A percentile compares a stretch with the other conserved stretches of the same genome.
phyloP scores from a whole-genome alignment of 139 green algal species.

The Coccomyxa sp. region DNA sequence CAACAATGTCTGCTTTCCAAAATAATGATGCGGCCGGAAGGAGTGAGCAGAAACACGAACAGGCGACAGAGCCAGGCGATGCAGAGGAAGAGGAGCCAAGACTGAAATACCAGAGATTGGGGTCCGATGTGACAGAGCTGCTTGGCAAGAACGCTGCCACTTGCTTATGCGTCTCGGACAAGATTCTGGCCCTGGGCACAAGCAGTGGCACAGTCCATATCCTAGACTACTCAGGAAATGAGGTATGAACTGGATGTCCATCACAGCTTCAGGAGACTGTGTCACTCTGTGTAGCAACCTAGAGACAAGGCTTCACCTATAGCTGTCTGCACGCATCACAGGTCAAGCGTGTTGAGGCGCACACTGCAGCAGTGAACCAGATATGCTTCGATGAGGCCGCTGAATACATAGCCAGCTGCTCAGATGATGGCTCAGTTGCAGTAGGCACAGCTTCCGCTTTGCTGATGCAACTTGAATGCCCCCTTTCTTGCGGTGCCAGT shows the following conservation, averaged over 20 bases:
- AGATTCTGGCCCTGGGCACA: constrained; percentile 85
- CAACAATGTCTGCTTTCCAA: too few relatives aligned
- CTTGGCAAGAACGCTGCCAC: constrained; percentile 31
- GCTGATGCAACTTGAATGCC: neutral
- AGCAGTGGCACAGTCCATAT: constrained; percentile 67
- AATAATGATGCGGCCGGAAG: too few relatives aligned
- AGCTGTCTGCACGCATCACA: neutral
- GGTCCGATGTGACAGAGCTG: constrained; percentile 44
- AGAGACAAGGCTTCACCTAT: neutral
- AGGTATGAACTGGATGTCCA: constrained; percentile 39
- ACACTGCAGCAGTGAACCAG: constrained; percentile 62
- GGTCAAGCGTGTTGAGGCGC: constrained; percentile 51
- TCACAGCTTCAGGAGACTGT: neutral
- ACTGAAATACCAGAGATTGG: constrained; percentile 74
- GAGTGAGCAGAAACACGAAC: too few relatives aligned
- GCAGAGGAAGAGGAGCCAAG: constrained; percentile 65
- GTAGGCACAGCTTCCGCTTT: constrained; percentile 45
- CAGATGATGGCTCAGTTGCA: constrained; percentile 69
- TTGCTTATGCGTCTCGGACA: constrained; percentile 73
- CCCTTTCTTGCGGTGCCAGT: too few relatives aligned
- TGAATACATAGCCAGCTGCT: constrained; percentile 80
- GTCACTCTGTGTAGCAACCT: neutral
- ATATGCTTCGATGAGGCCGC: constrained; percentile 74
- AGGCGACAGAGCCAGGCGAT: too few relatives aligned
- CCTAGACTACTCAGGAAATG: constrained; percentile 82